Evolutionary conservation across 495 filamentous ascomycete species (phyloP), one percentile per base, ranked within the genome.

Genomic region (Xylaria grammica): DNA sequence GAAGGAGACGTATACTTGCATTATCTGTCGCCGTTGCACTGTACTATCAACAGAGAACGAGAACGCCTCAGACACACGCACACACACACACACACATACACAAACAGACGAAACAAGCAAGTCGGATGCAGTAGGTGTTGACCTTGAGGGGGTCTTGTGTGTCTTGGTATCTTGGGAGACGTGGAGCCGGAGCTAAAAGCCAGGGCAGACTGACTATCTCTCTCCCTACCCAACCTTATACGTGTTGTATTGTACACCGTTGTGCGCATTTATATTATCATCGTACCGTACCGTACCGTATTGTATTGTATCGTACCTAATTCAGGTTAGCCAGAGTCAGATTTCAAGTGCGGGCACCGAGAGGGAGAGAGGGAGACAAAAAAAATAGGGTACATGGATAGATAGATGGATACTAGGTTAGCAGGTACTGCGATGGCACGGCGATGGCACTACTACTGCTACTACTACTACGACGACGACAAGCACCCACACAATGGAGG

Each of bases 141-240:
- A 20, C n/a, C n/a, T n/a, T n/a, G n/a, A n/a, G n/a, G n/a, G n/a
- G n/a, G n/a, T n/a, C n/a, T n/a, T n/a, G n/a, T n/a, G n/a, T n/a
- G 17, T n/a, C 15, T 46, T 34, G 40, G 60, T n/a, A 50, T 63
- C 50, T 48, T 55, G 48, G 49, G 46, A 34, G 48, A 42, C 40
- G 40, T 9, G 40, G 34, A 36, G 11, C 5, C 42, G 48, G 50
- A 63, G 60, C 40, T 24, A 19, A 20, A 34, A 22, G 42, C 30
- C 22, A 42, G 27, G 17, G 30, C 32, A 36, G 27, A 51, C 19
- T 40, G 30, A 19, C 40, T 9, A 29, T 61, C 46, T 8, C 32
- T 30, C 30, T 17, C 17, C 15, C 40, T 42, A 36, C 34, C 34
- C n/a, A n/a, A n/a, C n/a, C n/a, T n/a, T n/a, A n/a, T n/a, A n/a